Conservation (phyloP, 192 early-diverging fungal species). For the Backusella luteola region DNA sequence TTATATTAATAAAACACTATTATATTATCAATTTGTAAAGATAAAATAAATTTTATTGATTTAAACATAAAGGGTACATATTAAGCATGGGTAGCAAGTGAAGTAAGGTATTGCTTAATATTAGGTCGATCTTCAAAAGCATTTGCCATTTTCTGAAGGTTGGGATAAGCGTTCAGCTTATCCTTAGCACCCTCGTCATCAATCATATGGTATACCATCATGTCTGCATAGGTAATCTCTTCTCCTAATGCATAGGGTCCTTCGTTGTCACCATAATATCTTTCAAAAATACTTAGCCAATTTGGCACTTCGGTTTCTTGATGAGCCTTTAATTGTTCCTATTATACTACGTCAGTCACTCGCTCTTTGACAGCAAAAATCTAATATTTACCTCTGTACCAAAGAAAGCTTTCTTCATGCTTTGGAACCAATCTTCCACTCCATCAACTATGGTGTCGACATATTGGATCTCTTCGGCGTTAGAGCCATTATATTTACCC, state of each 20-base stretch:
- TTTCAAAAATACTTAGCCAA: not conserved
- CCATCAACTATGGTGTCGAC: not conserved
- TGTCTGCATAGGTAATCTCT: not conserved
- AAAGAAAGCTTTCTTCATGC: not conserved
- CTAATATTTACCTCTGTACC: not conserved
- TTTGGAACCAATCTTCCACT: not conserved
- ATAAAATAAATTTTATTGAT: not conserved
- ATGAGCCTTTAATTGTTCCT: not conserved
- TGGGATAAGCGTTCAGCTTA: not conserved
- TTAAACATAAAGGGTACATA: not conserved
- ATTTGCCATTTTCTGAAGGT: not conserved
- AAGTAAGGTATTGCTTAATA: not conserved
- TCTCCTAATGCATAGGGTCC: not conserved
- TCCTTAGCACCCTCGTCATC: not conserved
- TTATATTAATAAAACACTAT: not conserved
- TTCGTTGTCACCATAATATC: not conserved
- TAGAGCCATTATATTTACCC: slow-evolving; percentile 1
- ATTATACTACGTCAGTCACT: not conserved
- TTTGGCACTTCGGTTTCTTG: not conserved
- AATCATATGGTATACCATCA: not conserved
- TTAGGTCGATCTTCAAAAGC: slow-evolving; percentile 4
- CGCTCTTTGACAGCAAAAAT: not conserved
- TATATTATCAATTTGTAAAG: not conserved
- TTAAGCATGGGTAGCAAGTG: not conserved
- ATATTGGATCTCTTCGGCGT: not conserved